Evolutionary conservation across 2,329 filamentous ascomycete species (phyloP).

Genomic region (Sporothrix sp.): DNA sequence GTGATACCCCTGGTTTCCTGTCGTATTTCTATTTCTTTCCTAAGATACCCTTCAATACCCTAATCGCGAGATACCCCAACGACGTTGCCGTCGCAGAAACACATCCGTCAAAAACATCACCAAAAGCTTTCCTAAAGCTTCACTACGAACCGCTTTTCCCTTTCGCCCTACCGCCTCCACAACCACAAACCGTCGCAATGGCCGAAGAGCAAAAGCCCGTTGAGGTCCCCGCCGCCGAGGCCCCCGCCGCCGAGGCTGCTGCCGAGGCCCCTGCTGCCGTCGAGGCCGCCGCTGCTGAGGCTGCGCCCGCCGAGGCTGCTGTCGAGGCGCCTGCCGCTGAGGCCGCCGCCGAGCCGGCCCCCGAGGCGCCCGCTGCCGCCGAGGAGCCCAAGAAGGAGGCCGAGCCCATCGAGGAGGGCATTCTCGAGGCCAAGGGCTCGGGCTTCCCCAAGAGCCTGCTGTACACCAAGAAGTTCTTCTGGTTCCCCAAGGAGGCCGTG

Average conservation of each 20-base stretch:
- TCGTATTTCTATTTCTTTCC: slow-evolving; percentile 22
- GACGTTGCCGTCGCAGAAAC: neutral
- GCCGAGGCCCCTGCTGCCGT: slow-evolving; percentile 18
- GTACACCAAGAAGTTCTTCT: slow-evolving; percentile 90
- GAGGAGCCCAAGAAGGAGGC: slow-evolving; percentile 36
- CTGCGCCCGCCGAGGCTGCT: slow-evolving; percentile 29
- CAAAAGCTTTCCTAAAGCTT: neutral
- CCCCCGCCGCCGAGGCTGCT: slow-evolving; percentile 28
- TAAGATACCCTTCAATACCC: slow-evolving; percentile 19
- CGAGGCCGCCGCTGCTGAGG: slow-evolving; percentile 25
- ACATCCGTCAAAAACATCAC: neutral
- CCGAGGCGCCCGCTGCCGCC: slow-evolving; percentile 28
- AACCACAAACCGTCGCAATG: slow-evolving; percentile 45
- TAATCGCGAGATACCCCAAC: slow-evolving; percentile 16
- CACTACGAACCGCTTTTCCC: slow-evolving; percentile 13
- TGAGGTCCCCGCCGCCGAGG: slow-evolving; percentile 38
- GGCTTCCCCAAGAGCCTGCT: slow-evolving; percentile 79
- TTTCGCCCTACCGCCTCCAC: too few species aligned
- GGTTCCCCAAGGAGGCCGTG: slow-evolving; percentile 65
- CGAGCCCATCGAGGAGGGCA: slow-evolving; percentile 61
- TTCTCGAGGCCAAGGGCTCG: slow-evolving; percentile 83
- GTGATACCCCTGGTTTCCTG: slow-evolving; percentile 24
- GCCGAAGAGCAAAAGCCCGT: slow-evolving; percentile 64
- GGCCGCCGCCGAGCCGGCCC: slow-evolving; percentile 30
- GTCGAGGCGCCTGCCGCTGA: slow-evolving; percentile 31